Evolutionary conservation across 371 early-diverging fungal species (phyloP).

Genomic region (Zopfochytrium polystomum): DNA sequence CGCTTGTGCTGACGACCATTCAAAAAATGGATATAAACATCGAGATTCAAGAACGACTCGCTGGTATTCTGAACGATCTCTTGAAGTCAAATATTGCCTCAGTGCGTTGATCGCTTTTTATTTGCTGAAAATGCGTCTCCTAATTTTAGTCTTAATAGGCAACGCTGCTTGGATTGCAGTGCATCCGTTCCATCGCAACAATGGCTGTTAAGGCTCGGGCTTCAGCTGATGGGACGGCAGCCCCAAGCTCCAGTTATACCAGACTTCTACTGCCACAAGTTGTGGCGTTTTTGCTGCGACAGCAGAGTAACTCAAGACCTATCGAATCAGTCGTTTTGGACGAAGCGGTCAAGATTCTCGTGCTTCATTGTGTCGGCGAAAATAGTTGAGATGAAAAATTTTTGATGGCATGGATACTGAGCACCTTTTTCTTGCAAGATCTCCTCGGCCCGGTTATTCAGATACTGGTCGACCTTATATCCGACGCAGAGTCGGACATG

Average conservation of each 20-base stretch:
- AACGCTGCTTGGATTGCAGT: not conserved
- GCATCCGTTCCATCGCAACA: not conserved
- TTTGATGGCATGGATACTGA: no score
- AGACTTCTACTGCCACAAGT: slow-evolving; percentile 11
- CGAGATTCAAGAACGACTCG: slow-evolving; percentile 18
- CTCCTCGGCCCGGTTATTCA: not conserved
- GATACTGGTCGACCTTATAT: not conserved
- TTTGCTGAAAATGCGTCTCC: not conserved
- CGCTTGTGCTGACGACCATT: slow-evolving; percentile 19
- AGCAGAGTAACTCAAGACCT: no score
- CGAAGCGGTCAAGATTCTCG: slow-evolving; percentile 16
- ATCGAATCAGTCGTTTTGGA: slow-evolving; percentile 20
- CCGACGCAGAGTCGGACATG: not conserved
- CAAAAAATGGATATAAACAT: slow-evolving; percentile 12
- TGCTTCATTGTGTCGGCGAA: slow-evolving; percentile 12
- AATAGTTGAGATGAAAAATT: no score
- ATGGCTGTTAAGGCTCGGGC: not conserved
- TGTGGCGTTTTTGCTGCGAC: not conserved
- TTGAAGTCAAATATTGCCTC: slow-evolving; percentile 8
- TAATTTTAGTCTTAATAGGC: not conserved
- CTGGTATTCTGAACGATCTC: slow-evolving; percentile 4
- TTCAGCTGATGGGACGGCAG: not conserved
- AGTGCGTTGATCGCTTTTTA: slow-evolving; percentile 3
- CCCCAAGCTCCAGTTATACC: slow-evolving; percentile 1
- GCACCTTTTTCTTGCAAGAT: no score